A percentile compares a stretch with the other conserved stretches of the same genome.
phyloP scores from a whole-genome alignment of 208 protist genomes.

The Acanthamoeba culbertsoni region DNA sequence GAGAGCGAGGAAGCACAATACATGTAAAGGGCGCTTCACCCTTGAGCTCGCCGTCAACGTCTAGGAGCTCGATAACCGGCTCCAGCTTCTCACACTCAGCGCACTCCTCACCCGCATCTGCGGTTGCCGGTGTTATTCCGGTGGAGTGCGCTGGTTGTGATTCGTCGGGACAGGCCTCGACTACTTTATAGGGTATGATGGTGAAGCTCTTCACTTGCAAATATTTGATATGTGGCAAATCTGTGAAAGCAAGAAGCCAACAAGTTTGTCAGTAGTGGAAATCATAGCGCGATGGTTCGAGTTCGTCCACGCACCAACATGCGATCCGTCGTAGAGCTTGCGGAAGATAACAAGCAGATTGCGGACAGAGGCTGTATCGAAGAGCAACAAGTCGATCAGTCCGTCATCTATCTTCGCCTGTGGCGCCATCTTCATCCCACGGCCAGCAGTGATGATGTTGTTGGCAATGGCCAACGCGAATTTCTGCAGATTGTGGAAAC shows the following conservation, averaged over 20 bases:
- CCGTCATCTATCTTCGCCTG: background rate
- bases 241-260: background rate
- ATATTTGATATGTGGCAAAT: background rate
- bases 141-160: no score
- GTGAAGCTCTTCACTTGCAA: conserved; percentile 50
- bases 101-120: background rate
- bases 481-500: background rate
- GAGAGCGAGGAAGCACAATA: background rate
- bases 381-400: background rate
- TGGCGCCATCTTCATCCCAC: conserved; percentile 48
- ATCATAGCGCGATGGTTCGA: no score
- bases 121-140: background rate
- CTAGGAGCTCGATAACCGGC: background rate
- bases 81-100: background rate
- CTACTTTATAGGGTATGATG: background rate
- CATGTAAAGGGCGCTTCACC: conserved; percentile 7
- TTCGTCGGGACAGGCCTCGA: background rate
- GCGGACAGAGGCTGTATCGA: background rate
- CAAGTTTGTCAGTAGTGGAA: no score
- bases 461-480: conserved; percentile 42
- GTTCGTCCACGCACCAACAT: background rate
- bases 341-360: background rate
- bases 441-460: conserved; percentile 37
- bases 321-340: conserved; percentile 7
- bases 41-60: conserved; percentile 49